Evolutionary conservation across 257 asterid species (phyloP).

Genomic region (Anisodus acutangulus): DNA sequence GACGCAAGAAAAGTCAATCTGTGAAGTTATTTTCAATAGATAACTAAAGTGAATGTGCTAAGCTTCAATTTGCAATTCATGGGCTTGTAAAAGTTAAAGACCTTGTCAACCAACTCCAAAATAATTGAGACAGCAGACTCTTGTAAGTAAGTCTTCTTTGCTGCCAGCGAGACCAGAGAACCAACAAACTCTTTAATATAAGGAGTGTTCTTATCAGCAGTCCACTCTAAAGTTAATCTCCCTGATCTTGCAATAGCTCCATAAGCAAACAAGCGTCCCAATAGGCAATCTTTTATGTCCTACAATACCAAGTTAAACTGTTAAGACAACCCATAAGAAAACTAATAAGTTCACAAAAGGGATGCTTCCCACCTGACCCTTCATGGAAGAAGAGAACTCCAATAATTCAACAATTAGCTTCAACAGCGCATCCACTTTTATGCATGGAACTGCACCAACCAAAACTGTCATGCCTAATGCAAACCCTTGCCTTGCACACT

Average conservation of each 20-base stretch:
- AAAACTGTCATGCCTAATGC: slow-evolving; percentile 80
- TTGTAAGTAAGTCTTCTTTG: slow-evolving; percentile 85
- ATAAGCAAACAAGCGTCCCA: slow-evolving; percentile 89
- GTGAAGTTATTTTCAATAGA: not conserved
- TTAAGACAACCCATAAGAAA: not conserved
- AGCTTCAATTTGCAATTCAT: slow-evolving; percentile 18
- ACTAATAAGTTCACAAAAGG: not conserved
- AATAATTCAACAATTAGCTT: slow-evolving; percentile 71
- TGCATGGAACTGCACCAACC: slow-evolving; percentile 60
- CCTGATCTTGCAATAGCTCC: slow-evolving; percentile 93
- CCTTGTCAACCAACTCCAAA: slow-evolving; percentile 86
- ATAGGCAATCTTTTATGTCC: slow-evolving; percentile 80
- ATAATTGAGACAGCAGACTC: slow-evolving; percentile 82
- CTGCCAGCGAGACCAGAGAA: slow-evolving; percentile 69
- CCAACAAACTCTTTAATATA: slow-evolving; percentile 63
- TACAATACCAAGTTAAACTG: slow-evolving; percentile 39
- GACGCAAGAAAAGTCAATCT: not conserved
- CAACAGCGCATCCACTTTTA: slow-evolving; percentile 70
- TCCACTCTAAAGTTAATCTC: slow-evolving; percentile 68
- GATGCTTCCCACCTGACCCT: slow-evolving; percentile 77
- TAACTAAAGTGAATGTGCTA: not conserved
- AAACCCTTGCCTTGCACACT: slow-evolving; percentile 99
- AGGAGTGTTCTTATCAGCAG: slow-evolving; percentile 47
- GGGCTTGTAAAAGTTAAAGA: slow-evolving; percentile 33
- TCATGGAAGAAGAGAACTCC: slow-evolving; percentile 89